These are phyloP conservation scores for Hortiboletus flavorubellus DNA, from an alignment of 768 basidiomycete species.

Conservation along the genomic window DNA sequence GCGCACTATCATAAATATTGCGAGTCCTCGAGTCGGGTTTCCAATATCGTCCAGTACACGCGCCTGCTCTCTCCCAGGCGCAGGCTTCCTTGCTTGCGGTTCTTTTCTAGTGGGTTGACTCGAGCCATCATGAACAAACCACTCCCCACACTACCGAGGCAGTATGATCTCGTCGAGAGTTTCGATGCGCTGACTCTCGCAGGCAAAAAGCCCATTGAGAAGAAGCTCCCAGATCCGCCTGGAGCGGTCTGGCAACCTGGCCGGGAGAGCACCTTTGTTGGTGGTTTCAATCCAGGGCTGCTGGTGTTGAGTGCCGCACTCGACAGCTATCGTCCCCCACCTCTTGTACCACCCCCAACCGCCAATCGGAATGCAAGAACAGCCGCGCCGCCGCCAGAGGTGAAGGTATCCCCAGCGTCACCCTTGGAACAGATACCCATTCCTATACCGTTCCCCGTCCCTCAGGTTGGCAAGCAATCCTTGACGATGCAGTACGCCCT, in stretches of 20 bases:
- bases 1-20: background rate
- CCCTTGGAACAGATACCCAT: slow-evolving; percentile 21
- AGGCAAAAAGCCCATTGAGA: slow-evolving; percentile 13
- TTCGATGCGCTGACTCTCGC: slow-evolving; percentile 35
- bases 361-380: slow-evolving; percentile 5
- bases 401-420: background rate
- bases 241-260: background rate
- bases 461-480: slow-evolving; percentile 17
- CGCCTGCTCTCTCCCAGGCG: slow-evolving; percentile 1
- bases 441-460: slow-evolving; percentile 34
- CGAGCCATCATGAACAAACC: slow-evolving; percentile 21
- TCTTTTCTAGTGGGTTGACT: slow-evolving; percentile 3
- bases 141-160: slow-evolving; percentile 11
- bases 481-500: slow-evolving; percentile 22
- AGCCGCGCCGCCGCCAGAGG: background rate
- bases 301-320: slow-evolving; percentile 6
- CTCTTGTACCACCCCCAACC: slow-evolving; percentile 1
- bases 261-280: slow-evolving; percentile 37
- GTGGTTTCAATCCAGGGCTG: slow-evolving; percentile 42
- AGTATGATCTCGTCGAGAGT: slow-evolving; percentile 29
- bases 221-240: slow-evolving; percentile 15
- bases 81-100: slow-evolving; percentile 11
- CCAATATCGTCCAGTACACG: slow-evolving; percentile 12
- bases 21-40: slow-evolving; percentile 17
- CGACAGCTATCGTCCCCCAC: slow-evolving; percentile 8